A percentile compares a stretch with the other conserved stretches of the same genome.
phyloP scores from a whole-genome alignment of 2,329 filamentous ascomycete genomes.

The Sarocladium strictum region DNA sequence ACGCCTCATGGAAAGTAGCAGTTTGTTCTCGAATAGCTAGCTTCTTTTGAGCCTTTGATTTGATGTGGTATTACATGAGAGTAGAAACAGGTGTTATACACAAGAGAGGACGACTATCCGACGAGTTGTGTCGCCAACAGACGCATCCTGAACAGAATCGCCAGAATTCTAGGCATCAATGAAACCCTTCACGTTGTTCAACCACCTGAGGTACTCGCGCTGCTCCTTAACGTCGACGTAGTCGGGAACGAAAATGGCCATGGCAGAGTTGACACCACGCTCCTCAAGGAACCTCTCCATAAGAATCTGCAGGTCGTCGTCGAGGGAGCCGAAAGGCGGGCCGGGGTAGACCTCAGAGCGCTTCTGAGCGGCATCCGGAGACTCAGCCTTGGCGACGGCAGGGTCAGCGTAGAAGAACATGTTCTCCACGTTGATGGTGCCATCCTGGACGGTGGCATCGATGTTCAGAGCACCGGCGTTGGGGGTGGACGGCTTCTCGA shows the following conservation, averaged over 20 bases:
- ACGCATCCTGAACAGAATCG: background rate
- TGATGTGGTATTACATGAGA: conserved; percentile 8
- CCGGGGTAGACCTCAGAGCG: conserved; percentile 79
- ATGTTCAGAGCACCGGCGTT: conserved; percentile 69
- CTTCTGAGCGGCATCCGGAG: conserved; percentile 70
- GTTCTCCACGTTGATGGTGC: conserved; percentile 81
- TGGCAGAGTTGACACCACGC: conserved; percentile 78
- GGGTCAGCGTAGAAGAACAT: conserved; percentile 80
- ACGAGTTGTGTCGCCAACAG: background rate
- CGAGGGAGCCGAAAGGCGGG: conserved; percentile 87
- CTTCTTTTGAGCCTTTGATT: background rate
- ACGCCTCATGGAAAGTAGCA: too few species aligned
- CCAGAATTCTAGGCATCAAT: conserved; percentile 58
- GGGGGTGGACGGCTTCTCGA: conserved; percentile 74
- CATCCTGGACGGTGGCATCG: conserved; percentile 80
- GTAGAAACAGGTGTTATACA: conserved; percentile 9
- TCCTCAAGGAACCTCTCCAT: conserved; percentile 94
- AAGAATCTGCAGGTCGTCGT: conserved; percentile 89
- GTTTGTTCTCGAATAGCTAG: too few species aligned
- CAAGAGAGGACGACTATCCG: background rate
- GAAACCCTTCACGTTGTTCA: conserved; percentile 81
- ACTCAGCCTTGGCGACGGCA: conserved; percentile 68
- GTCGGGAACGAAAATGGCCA: conserved; percentile 88
- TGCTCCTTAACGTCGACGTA: conserved; percentile 99
- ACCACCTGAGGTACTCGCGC: conserved; percentile 89